Evolutionary conservation across 148 eudicot species (phyloP), one percentile per base, ranked within the genome.

Genomic region (Amaranthus palmeri): DNA sequence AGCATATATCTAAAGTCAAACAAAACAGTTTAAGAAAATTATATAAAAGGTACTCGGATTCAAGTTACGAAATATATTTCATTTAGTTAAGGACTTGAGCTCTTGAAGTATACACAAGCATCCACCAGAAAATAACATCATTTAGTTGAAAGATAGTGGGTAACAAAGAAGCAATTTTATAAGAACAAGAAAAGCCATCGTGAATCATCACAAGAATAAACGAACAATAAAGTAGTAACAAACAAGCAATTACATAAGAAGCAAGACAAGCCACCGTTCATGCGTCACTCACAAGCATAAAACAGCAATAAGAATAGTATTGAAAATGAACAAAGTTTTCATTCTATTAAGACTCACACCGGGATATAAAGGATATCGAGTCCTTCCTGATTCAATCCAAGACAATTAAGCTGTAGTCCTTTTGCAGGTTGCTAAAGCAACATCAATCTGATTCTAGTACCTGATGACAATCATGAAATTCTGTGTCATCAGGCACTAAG

Each of bases 1-100:
- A 77, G 71, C 54, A 59, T 10, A 63, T 41, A 47, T 55, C 49
- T 7, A 57, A 41, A 48, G 60, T 62, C 74, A 79, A 69, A 63
- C 58, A 47, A 42, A 42, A 51, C 0, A 10, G 5, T 11, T 36
- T 13, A 17, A 25, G 10, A 4, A 18, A 47, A 25, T 47, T 61
- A 53, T n/a, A 56, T 25, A 42, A 43, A 14, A 13, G 14, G 64
- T 12, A 14, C 5, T 43, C 13, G 6, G 17, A 61, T n/a, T 17
- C 18, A 75, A 60, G 9, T 36, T 5, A 64, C 54, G 46, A 6
- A 41, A 55, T 70, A 25, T 25, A 25, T 25, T 25, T 25, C 36
- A 25, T 25, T 25, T 25, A 25, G 36, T 25, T 25, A 25, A 25
- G 36, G 36, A 25, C 36, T 25, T 25, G 36, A 25, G 36, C 36